These are phyloP conservation scores for Clavaria fumosa DNA, from an alignment of 768 basidiomycete species.

Conservation along the genomic window DNA sequence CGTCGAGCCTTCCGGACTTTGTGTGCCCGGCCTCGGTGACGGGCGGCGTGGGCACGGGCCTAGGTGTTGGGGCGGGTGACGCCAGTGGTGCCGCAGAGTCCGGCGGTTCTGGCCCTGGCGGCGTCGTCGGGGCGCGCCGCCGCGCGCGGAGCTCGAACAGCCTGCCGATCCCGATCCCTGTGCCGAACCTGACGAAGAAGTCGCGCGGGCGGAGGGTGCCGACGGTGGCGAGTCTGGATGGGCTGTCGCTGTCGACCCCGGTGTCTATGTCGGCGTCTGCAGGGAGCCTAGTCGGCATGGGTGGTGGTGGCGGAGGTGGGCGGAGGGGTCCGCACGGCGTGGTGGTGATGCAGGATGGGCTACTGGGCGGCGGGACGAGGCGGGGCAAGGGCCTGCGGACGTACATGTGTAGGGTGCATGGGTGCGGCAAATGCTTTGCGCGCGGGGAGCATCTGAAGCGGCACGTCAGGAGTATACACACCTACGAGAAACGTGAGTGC, in stretches of 20 bases:
- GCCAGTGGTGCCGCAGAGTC: too few relatives aligned
- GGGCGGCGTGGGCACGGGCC: too few relatives aligned
- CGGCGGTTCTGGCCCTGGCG: too few relatives aligned
- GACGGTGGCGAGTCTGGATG: conserved; percentile 25
- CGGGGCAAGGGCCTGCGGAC: conserved; percentile 28
- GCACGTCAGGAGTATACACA: conserved; percentile 79
- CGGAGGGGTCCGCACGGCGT: conserved; percentile 6
- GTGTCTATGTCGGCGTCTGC: too few relatives aligned
- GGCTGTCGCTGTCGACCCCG: too few relatives aligned
- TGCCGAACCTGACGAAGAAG: conserved; percentile 57
- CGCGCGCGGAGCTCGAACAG: conserved; percentile 21
- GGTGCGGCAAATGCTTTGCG: conserved; percentile 79
- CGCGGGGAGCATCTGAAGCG: conserved; percentile 84
- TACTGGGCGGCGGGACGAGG: conserved; percentile 22
- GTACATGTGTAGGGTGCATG: conserved; percentile 65
- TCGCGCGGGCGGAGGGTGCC: conserved; percentile 55
- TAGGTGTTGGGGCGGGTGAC: too few relatives aligned
- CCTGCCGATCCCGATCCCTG: conserved; percentile 41
- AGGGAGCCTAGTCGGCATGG: too few relatives aligned
- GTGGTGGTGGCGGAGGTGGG: conserved; percentile 5
- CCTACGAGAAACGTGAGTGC: conserved; percentile 78
- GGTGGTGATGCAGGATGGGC: conserved; percentile 12
- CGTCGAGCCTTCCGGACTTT: too few relatives aligned
- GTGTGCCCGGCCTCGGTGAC: too few relatives aligned
- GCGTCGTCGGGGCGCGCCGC: too few relatives aligned